A percentile compares a stretch with the other conserved stretches of the same genome.
phyloP scores from a whole-genome alignment of 768 basidiomycete genomes.

The Cystobasidium onofrii region DNA sequence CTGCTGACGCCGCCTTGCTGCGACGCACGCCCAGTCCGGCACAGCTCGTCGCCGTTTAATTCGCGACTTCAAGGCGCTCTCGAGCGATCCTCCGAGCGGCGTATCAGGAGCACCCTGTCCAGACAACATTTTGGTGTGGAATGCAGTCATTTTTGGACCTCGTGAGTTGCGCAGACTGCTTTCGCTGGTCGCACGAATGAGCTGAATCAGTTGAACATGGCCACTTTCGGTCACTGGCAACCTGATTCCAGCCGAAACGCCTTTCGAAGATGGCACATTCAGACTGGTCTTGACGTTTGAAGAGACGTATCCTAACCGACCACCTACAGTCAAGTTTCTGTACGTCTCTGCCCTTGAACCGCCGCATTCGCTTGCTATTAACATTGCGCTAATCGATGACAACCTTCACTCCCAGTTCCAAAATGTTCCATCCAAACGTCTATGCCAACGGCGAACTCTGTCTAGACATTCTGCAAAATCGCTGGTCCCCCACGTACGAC shows the following conservation, averaged over 20 bases:
- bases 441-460: slow-evolving; percentile 98
- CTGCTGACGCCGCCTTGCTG: too few relatives aligned
- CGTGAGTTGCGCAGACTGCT: slow-evolving; percentile 52
- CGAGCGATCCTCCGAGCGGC: slow-evolving; percentile 87
- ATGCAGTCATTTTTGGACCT: slow-evolving; percentile 98
- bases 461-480: slow-evolving; percentile 94
- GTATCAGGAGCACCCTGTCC: slow-evolving; percentile 94
- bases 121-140: slow-evolving; percentile 99
- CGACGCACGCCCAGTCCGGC: slow-evolving; percentile 30
- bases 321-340: slow-evolving; percentile 92
- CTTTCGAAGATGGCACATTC: slow-evolving; percentile 99
- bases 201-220: too few relatives aligned
- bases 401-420: slow-evolving; percentile 27
- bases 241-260: slow-evolving; percentile 97
- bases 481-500: slow-evolving; percentile 98
- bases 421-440: slow-evolving; percentile 98
- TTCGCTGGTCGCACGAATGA: background rate
- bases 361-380: background rate
- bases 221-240: too few relatives aligned
- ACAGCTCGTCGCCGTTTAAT: slow-evolving; percentile 77
- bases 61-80: slow-evolving; percentile 92
- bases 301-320: slow-evolving; percentile 97
- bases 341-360: slow-evolving; percentile 42
- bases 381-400: background rate
- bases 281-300: slow-evolving; percentile 90